phyloP scores from a whole-genome alignment of 768 basidiomycete species.

The Mycena vitilis region DNA sequence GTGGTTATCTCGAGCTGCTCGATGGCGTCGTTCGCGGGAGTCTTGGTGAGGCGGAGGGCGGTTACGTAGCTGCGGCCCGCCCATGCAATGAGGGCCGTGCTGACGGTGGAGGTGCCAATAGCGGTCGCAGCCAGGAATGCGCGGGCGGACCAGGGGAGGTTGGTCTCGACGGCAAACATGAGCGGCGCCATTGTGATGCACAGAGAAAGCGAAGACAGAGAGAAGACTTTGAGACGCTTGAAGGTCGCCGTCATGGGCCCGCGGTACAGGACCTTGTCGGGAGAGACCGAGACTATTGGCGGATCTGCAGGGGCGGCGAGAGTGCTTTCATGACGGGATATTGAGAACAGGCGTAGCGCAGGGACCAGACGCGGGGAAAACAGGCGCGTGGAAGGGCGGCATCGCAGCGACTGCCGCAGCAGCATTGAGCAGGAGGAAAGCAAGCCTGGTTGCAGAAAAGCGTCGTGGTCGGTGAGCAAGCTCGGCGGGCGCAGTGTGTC shows the following conservation, averaged over 20 bases:
- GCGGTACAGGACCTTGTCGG: conserved; percentile 60
- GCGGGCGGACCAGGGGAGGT: conserved; percentile 76
- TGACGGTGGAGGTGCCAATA: conserved; percentile 76
- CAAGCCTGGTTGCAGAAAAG: not conserved
- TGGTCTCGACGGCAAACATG: conserved; percentile 84
- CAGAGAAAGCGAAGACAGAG: conserved; percentile 79
- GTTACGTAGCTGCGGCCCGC: conserved; percentile 82
- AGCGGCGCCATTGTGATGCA: conserved; percentile 80
- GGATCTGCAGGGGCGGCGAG: not conserved
- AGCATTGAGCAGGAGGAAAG: conserved; percentile 9
- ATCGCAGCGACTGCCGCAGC: conserved; percentile 34
- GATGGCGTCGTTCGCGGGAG: conserved; percentile 54
- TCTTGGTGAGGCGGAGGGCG: conserved; percentile 62
- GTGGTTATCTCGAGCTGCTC: conserved; percentile 80
- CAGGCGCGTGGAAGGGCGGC: conserved; percentile 10
- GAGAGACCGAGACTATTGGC: conserved; percentile 23
- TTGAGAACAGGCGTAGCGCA: not conserved
- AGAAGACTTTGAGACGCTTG: conserved; percentile 84
- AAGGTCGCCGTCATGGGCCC: conserved; percentile 82
- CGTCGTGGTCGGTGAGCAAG: conserved; percentile 11
- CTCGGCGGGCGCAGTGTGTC: too few relatives aligned
- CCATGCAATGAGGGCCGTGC: conserved; percentile 79
- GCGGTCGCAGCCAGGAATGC: conserved; percentile 76
- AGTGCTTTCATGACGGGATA: conserved; percentile 21
- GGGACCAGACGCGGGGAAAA: conserved; percentile 8